phyloP scores from a whole-genome alignment of 2,329 filamentous ascomycete species.

The Fusarium udum region DNA sequence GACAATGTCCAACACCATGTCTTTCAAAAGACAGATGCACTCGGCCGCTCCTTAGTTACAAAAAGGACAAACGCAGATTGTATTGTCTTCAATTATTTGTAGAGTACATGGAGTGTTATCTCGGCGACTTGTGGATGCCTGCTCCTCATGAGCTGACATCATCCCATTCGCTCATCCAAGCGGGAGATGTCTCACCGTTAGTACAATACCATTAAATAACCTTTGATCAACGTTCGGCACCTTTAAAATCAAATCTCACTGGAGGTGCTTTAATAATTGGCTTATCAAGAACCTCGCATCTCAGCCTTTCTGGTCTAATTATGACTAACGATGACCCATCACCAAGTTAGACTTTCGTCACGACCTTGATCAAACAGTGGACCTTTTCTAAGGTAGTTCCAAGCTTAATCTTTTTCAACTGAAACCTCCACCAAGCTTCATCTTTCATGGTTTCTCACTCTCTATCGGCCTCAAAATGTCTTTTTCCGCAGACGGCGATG shows the following conservation, averaged over 20 bases:
- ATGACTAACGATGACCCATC: constrained; percentile 3
- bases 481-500: background rate
- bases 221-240: background rate
- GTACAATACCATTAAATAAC: background rate
- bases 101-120: background rate
- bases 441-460: background rate
- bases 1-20: background rate
- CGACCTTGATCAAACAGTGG: constrained; percentile 8
- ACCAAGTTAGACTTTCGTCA: background rate
- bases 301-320: background rate
- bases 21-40: background rate
- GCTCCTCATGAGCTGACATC: background rate
- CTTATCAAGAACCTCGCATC: background rate
- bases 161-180: background rate
- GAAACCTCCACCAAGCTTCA: background rate
- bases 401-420: background rate
- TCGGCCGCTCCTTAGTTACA: background rate
- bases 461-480: background rate
- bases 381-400: background rate
- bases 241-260: background rate
- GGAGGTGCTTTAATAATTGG: background rate
- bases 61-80: background rate
- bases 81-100: background rate
- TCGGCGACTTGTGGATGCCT: background rate
- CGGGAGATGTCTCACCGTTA: background rate